A percentile compares a stretch with the other conserved stretches of the same genome.
phyloP scores from a whole-genome alignment of 2,329 filamentous ascomycete species.

The Neonectria neomacrospora region DNA sequence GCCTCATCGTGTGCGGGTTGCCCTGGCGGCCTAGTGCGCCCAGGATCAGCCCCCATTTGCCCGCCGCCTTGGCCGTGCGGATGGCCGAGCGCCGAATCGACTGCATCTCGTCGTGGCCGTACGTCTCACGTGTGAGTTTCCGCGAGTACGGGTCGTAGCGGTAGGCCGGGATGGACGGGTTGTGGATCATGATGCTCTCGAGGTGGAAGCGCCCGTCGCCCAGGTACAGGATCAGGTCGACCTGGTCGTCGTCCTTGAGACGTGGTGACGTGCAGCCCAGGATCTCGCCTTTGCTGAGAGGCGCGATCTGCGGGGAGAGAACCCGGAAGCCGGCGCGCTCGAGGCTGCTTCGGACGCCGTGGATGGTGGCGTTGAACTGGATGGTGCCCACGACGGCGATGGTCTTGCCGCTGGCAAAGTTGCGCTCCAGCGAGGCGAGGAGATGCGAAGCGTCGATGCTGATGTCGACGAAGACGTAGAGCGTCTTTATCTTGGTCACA shows the following conservation, averaged over 20 bases:
- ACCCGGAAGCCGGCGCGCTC: slow-evolving; percentile 87
- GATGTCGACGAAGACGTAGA: slow-evolving; percentile 99
- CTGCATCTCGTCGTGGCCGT: slow-evolving; percentile 93
- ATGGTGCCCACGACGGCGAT: slow-evolving; percentile 96
- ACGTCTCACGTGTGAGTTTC: slow-evolving; percentile 89
- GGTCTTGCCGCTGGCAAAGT: slow-evolving; percentile 85
- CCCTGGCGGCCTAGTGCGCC: slow-evolving; percentile 93
- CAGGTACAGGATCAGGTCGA: slow-evolving; percentile 87
- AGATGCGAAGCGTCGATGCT: slow-evolving; percentile 92
- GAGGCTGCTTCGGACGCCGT: slow-evolving; percentile 81
- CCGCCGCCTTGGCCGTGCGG: slow-evolving; percentile 75
- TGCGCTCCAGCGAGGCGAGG: slow-evolving; percentile 85
- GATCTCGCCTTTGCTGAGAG: slow-evolving; percentile 94
- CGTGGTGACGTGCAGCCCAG: slow-evolving; percentile 94
- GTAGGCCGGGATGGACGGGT: slow-evolving; percentile 89
- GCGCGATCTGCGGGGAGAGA: slow-evolving; percentile 90
- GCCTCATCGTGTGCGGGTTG: slow-evolving; percentile 89
- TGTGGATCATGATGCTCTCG: slow-evolving; percentile 99
- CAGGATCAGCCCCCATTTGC: slow-evolving; percentile 94
- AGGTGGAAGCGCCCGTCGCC: slow-evolving; percentile 96
- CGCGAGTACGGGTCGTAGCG: slow-evolving; percentile 97
- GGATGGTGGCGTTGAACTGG: slow-evolving; percentile 97
- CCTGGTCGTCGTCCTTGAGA: slow-evolving; percentile 65
- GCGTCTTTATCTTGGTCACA: slow-evolving; percentile 94
- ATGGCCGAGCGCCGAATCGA: slow-evolving; percentile 82